Evolutionary conservation across 139 green algal species (phyloP).

Genomic region (Gonium pectorale): DNA sequence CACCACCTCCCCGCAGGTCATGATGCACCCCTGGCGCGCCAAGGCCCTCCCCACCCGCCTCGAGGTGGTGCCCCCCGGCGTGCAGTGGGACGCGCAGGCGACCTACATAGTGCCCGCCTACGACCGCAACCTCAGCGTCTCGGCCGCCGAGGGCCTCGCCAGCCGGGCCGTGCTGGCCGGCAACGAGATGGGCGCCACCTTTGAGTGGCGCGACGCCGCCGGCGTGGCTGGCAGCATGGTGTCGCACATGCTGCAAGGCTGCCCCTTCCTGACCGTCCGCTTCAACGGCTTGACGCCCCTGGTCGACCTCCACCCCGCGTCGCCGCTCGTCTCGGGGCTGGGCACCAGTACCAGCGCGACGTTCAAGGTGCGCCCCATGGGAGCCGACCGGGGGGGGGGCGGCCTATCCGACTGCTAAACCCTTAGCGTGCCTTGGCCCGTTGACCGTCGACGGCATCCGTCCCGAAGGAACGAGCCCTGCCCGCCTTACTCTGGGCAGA

Average conservation of each 20-base stretch:
- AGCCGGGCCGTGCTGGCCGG: neutral
- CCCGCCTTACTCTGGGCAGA: no score
- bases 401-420: no score
- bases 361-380: constrained; percentile 5
- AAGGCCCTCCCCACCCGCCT: neutral
- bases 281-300: constrained; percentile 28
- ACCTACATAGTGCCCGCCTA: neutral
- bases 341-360: neutral
- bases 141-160: neutral
- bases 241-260: constrained; percentile 35
- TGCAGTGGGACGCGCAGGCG: neutral
- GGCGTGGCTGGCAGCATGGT: neutral
- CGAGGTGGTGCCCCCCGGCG: neutral
- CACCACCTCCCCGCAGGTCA: no score
- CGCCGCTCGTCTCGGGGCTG: neutral
- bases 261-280: constrained; percentile 31
- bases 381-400: no score
- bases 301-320: neutral
- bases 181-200: constrained; percentile 25
- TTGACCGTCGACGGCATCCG: no score
- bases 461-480: no score
- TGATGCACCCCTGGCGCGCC: constrained; percentile 34
- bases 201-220: neutral
- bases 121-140: neutral
- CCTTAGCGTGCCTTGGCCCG: no score